Base-by-base conservation (phyloP, 139 green algal species). In the Picochlorum sp. region DNA sequence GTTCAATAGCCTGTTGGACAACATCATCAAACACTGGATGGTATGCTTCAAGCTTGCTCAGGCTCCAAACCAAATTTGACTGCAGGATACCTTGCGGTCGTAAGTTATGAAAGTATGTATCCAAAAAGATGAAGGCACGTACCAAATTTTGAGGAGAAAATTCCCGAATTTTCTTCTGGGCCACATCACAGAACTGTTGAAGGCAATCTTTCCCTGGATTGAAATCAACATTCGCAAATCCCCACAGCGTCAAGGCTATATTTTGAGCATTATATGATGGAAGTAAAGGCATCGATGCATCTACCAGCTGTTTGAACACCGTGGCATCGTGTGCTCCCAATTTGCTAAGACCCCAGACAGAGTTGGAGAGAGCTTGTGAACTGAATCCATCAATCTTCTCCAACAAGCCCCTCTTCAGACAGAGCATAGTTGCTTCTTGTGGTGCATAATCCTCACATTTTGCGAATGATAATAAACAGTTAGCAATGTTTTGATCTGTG, bases 351-450 rank as follows among this genome's bases (percentile, higher is more conserved):
- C 69, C 80, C 82, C 82, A 88, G 24, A 82, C 28, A 5, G 77
- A 82, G 68, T 88, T 88, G 58, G 62, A 70, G 30, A 88, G 65
- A 5, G 72, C 72, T 74, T 88, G 82, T 13, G 65, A 38, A n/a
- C 58, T 70, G 41, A 70, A 77, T n/a, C 57, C 56, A 15, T 10
- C 4, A 24, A 77, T 57, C 51, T 73, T 73, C 13, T 9, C 4
- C 34, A 41, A 41, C 7, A 41, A 8, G 14, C 14, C 34, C 0
- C 34, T 41, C 34, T 41, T 41, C 34, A 41, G 34, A 41, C 34
- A 41, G 4, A 41, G 34, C 34, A 41, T 41, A 28, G 60, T 38
- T 6, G 30, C 44, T 3, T 30, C 31, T 15, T 60, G 57, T 3
- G 70, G 69, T 41, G 34, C 34, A 20, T 67, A 65, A 44, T 67